These are phyloP conservation scores for Pneumocystis murina DNA, from an alignment of 1,139 yeast species.

Conservation along the genomic window DNA sequence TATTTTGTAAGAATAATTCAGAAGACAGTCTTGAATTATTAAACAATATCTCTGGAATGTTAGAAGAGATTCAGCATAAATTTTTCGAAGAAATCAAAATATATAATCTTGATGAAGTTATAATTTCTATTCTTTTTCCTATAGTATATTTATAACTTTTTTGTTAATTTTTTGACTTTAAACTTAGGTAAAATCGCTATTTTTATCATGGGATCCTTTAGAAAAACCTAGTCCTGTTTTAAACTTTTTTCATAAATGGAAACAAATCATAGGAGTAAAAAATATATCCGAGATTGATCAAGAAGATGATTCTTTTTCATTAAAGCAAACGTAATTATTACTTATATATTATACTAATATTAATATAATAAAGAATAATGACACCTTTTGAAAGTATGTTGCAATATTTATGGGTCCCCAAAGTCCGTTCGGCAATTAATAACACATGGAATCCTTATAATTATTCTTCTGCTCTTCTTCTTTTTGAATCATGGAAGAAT, in stretches of 20 bases:
- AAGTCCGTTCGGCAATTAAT: constrained; percentile 21
- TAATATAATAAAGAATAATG: background rate
- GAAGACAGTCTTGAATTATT: constrained; percentile 6
- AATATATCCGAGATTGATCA: constrained; percentile 1
- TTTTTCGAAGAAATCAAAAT: constrained; percentile 16
- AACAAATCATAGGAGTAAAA: constrained; percentile 15
- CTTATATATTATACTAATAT: background rate
- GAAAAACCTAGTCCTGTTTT: constrained; percentile 21
- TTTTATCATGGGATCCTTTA: constrained; percentile 29
- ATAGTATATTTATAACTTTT: background rate
- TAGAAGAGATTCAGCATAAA: constrained; percentile 19
- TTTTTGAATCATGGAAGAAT: constrained; percentile 31
- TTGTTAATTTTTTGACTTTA: background rate
- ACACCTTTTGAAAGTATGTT: constrained; percentile 26
- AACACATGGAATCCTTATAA: constrained; percentile 25
- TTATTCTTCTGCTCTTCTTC: constrained; percentile 20
- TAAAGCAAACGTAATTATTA: background rate
- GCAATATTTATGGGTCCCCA: constrained; percentile 26
- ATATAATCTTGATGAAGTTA: constrained; percentile 19
- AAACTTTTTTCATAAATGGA: constrained; percentile 21
- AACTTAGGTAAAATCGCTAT: constrained; percentile 13
- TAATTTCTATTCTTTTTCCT: constrained; percentile 24
- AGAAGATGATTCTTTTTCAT: background rate
- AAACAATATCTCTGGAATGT: constrained; percentile 10
- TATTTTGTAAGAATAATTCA: background rate